Evolutionary conservation across 2,329 filamentous ascomycete genomes (phyloP), one percentile per base, ranked within the genome.

Genomic region (Nannizziopsis barbatae): DNA sequence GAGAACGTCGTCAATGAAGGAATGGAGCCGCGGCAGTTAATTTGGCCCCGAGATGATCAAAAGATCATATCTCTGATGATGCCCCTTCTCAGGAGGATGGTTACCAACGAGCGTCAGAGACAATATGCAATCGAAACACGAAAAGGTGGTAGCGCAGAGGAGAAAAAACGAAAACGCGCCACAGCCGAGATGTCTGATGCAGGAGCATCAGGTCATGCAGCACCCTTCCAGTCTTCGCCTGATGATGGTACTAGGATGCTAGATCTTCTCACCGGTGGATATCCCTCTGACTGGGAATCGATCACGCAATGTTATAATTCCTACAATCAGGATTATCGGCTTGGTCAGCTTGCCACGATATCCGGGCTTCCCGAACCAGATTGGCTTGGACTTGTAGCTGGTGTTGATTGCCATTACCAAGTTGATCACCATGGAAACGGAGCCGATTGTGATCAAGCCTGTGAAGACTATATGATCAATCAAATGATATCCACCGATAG

Each of bases 91-190:
- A 62, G 75, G 49, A 66, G 75, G 18, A 77, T 79, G 74, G 75
- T 79, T 10, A 78, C 75, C 12, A 79, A 79, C 50, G 76, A 79
- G 58, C 66, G 75, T 18, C 75, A 79, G 56, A 65, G 75, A 33
- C 67, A 74, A 56, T 79, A 79, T 59, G 75, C 75, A 1, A 71
- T 76, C 27, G 73, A 76, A 58, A 75, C 72, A 1, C 67, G 75
- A 36, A 77, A 74, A 53, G 69, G 70, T 9, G 68, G 69, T 3
- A 62, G 62, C 32, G 20, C 56, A 1, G 64, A 66, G 5, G 70
- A 69, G 48, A 52, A 62, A 62, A 42, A 62, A 60, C 46, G 62
- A 62, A 42, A 56, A 60, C 30, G 65, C 62, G 50, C 32, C 47
- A 50, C n/a, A 56, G 50, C 42, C 50, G 51, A 22, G 53, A 42